phyloP scores from a whole-genome alignment of 768 basidiomycete genomes.

The Naematelia aurantialba region DNA sequence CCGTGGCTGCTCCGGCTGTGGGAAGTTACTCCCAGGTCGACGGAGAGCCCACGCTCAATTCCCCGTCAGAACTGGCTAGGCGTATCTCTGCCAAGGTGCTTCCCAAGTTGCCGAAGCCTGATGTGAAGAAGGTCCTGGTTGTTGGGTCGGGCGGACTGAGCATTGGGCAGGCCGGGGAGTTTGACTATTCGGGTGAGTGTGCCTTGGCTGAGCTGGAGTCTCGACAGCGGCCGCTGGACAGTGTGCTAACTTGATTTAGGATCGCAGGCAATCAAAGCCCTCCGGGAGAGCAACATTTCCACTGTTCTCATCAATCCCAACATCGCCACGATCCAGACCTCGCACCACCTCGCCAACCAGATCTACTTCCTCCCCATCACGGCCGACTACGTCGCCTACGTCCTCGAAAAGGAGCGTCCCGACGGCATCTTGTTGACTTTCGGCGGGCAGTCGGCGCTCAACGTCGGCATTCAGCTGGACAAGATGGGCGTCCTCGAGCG shows the following conservation, averaged over 20 bases:
- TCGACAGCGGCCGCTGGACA: too few relatives aligned
- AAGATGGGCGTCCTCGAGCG: conserved; percentile 93
- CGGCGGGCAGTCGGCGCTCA: conserved; percentile 95
- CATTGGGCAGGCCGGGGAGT: conserved; percentile 98
- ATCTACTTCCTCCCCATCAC: conserved; percentile 98
- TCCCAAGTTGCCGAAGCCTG: conserved; percentile 81
- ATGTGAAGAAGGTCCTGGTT: conserved; percentile 91
- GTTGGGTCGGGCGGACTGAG: conserved; percentile 93
- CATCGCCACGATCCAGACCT: conserved; percentile 99
- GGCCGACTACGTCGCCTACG: conserved; percentile 95
- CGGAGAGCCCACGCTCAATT: conserved; percentile 60
- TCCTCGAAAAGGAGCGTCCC: conserved; percentile 95
- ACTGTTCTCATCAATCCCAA: conserved; percentile 98
- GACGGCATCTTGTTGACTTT: conserved; percentile 97
- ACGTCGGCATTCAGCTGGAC: conserved; percentile 94
- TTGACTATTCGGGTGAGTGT: conserved; percentile 80
- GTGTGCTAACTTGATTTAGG: conserved; percentile 50
- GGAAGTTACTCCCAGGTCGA: conserved; percentile 44
- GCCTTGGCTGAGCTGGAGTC: neutral
- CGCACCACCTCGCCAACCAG: conserved; percentile 91
- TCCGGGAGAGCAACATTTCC: conserved; percentile 89
- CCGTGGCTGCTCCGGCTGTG: conserved; percentile 52
- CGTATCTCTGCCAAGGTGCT: conserved; percentile 90
- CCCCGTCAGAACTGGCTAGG: conserved; percentile 89
- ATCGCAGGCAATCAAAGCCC: conserved; percentile 95